Conservation (phyloP, 257 asterid genomes). For the Penstemon eatonii region DNA sequence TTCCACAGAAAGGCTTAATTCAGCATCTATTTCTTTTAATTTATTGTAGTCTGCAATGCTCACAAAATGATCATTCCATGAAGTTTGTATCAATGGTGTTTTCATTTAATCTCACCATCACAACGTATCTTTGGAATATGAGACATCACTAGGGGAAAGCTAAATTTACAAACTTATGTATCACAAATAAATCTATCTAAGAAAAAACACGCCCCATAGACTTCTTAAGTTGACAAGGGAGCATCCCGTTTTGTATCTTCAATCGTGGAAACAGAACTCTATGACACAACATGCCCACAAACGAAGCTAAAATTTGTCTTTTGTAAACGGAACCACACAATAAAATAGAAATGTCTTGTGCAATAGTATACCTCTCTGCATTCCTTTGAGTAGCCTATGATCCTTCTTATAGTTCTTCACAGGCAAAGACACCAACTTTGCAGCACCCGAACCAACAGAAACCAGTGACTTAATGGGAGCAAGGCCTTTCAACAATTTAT, state of each 20-base stretch:
- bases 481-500: constrained; percentile 89
- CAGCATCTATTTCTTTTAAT: constrained; percentile 17
- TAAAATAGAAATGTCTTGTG: constrained; percentile 16
- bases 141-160: too few species aligned
- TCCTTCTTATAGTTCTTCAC: constrained; percentile 83
- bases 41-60: neutral
- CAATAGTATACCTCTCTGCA: constrained; percentile 81
- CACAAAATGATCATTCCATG: neutral
- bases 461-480: constrained; percentile 91
- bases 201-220: neutral
- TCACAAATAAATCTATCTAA: neutral
- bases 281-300: constrained; percentile 7
- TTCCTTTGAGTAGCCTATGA: constrained; percentile 82
- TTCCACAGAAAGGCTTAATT: neutral
- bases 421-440: constrained; percentile 85
- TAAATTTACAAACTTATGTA: neutral
- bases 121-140: too few species aligned
- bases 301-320: constrained; percentile 13
- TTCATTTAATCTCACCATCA: neutral
- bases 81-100: neutral
- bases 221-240: constrained; percentile 19
- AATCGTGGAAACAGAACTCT: neutral
- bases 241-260: constrained; percentile 16
- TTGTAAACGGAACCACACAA: constrained; percentile 16
- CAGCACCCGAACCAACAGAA: constrained; percentile 98